phyloP scores from a whole-genome alignment of 345 rosid genomes.

The Citrus reticulata region DNA sequence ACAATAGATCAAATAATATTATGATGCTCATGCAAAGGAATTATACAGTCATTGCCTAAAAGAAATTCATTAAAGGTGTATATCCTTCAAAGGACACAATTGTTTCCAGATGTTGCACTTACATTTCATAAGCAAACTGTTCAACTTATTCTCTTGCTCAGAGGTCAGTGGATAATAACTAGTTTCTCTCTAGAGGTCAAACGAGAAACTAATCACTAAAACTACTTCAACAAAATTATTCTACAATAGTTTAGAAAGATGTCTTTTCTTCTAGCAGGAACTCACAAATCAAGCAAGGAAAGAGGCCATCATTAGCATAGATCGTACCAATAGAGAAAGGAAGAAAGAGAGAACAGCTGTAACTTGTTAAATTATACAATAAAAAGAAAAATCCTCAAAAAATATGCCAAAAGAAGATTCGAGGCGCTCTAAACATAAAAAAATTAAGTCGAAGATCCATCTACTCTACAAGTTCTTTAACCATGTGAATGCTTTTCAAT shows the following conservation, averaged over 20 bases:
- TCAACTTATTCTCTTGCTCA: not conserved
- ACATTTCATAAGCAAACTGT: not conserved
- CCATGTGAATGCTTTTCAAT: not conserved
- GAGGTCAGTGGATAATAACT: not conserved
- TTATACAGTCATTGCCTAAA: not conserved
- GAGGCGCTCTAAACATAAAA: not conserved
- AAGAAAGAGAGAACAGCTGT: not conserved
- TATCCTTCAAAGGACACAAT: not conserved
- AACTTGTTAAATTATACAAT: not conserved
- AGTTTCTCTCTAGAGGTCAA: not conserved
- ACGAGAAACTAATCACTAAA: not conserved
- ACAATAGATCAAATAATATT: not conserved
- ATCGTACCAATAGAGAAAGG: not conserved
- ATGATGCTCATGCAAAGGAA: not conserved
- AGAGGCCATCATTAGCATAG: not conserved
- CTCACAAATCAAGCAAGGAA: not conserved
- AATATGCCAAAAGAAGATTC: not conserved
- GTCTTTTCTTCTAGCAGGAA: not conserved
- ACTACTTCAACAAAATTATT: not conserved
- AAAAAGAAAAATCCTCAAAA: not conserved
- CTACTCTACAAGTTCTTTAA: not conserved
- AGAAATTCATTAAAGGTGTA: not conserved
- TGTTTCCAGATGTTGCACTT: not conserved
- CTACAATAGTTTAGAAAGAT: not conserved
- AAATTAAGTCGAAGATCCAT: not conserved